phyloP scores from a whole-genome alignment of 345 rosid species.

The Pistacia atlantica region DNA sequence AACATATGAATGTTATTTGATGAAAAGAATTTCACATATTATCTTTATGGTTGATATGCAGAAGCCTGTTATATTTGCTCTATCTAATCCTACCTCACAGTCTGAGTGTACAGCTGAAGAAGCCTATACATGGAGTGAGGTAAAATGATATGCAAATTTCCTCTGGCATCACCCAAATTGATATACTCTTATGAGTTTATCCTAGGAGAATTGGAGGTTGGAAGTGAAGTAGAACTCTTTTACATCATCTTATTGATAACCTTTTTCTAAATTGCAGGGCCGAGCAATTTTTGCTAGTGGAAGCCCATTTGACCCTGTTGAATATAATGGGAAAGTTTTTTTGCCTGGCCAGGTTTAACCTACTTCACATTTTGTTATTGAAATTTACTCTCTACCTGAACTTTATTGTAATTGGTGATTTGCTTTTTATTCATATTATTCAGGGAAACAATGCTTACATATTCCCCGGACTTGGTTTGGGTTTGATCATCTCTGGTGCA shows the following conservation, averaged over 20 bases:
- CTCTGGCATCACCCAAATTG: not conserved
- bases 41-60: constrained; percentile 35
- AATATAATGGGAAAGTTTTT: constrained; percentile 62
- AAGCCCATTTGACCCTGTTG: constrained; percentile 90
- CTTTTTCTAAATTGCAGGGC: constrained; percentile 52
- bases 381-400: not conserved
- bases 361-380: not conserved
- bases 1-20: not conserved
- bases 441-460: constrained; percentile 98
- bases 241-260: not conserved
- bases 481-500: constrained; percentile 85
- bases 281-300: constrained; percentile 95
- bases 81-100: constrained; percentile 95
- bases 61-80: constrained; percentile 94
- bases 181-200: not conserved
- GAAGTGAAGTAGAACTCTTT: not conserved
- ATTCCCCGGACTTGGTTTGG: constrained; percentile 95
- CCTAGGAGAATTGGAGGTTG: not conserved
- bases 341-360: constrained; percentile 81
- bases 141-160: constrained; percentile 15
- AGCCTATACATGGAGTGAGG: constrained; percentile 94
- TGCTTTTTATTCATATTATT: constrained; percentile 8
- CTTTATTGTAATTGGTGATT: not conserved
- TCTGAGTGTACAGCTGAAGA: constrained; percentile 97
- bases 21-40: constrained; percentile 5